These are phyloP conservation scores for Jaapia argillacea DNA, from an alignment of 768 basidiomycete genomes.

Conservation along the genomic window DNA sequence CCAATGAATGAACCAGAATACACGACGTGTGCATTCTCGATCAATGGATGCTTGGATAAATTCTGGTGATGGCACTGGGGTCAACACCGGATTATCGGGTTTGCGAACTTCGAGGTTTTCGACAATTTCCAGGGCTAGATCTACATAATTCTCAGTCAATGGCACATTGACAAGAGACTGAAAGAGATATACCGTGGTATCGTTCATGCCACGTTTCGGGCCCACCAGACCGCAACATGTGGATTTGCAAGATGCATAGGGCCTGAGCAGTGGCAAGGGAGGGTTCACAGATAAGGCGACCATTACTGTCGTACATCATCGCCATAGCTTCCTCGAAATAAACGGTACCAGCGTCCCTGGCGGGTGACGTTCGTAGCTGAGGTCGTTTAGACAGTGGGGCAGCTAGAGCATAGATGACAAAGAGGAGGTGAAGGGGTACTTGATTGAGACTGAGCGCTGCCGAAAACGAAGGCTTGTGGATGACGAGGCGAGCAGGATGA, in stretches of 20 bases:
- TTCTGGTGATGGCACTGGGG: slow-evolving; percentile 47
- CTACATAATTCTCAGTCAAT: slow-evolving; percentile 19
- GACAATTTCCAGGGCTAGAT: slow-evolving; percentile 57
- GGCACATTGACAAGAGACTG: slow-evolving; percentile 1
- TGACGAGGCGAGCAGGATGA: slow-evolving; percentile 64
- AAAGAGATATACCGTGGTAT: slow-evolving; percentile 36
- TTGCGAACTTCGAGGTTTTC: slow-evolving; percentile 56
- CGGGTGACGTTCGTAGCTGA: slow-evolving; percentile 41
- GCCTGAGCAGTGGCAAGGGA: slow-evolving; percentile 68
- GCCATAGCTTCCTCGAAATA: slow-evolving; percentile 51
- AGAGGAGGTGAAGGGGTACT: slow-evolving; percentile 61
- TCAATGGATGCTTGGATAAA: slow-evolving; percentile 55
- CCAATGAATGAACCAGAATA: slow-evolving; percentile 71
- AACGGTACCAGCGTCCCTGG: slow-evolving; percentile 20
- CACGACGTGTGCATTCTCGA: slow-evolving; percentile 70
- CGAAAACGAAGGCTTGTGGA: slow-evolving; percentile 74
- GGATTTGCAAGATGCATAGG: slow-evolving; percentile 59
- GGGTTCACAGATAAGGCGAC: slow-evolving; percentile 51
- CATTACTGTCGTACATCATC: slow-evolving; percentile 64
- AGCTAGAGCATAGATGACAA: slow-evolving; percentile 70
- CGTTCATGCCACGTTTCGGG: slow-evolving; percentile 18
- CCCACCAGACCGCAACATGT: slow-evolving; percentile 29
- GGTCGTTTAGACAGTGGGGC: slow-evolving; percentile 67
- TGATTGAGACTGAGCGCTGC: slow-evolving; percentile 53
- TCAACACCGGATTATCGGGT: slow-evolving; percentile 49